Evolutionary conservation across 192 early-diverging fungal genomes (phyloP).

Genomic region (Coemansia reversa): DNA sequence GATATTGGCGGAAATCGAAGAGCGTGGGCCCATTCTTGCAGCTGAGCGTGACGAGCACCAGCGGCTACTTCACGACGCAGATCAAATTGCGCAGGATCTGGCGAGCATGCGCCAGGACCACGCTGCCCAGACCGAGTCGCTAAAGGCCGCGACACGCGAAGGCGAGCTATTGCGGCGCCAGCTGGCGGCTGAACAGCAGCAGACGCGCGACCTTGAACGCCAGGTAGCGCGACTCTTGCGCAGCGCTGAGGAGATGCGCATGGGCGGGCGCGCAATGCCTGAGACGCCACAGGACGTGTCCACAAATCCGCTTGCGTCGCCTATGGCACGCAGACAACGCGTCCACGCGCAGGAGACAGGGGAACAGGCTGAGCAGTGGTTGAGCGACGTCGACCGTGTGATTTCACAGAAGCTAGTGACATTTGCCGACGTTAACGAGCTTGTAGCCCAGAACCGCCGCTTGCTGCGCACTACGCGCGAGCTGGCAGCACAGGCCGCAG

Average conservation of each 20-base stretch:
- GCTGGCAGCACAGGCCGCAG: slow-evolving; percentile 54
- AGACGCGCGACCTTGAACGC: slow-evolving; percentile 57
- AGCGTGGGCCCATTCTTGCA: slow-evolving; percentile 59
- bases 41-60: slow-evolving; percentile 61
- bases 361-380: slow-evolving; percentile 30
- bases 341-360: not conserved
- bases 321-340: slow-evolving; percentile 7
- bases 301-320: slow-evolving; percentile 25
- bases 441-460: slow-evolving; percentile 64
- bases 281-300: slow-evolving; percentile 15
- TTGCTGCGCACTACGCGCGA: slow-evolving; percentile 62
- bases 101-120: slow-evolving; percentile 42
- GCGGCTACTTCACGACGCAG: slow-evolving; percentile 53
- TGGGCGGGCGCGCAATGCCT: slow-evolving; percentile 48
- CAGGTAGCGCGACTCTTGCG: slow-evolving; percentile 60
- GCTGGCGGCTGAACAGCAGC: slow-evolving; percentile 52
- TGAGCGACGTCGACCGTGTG: slow-evolving; percentile 53
- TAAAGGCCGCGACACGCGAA: slow-evolving; percentile 38
- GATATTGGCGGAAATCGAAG: slow-evolving; percentile 61
- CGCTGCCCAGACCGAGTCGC: slow-evolving; percentile 20
- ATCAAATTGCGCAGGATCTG: slow-evolving; percentile 55
- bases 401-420: slow-evolving; percentile 58
- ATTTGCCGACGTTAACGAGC: slow-evolving; percentile 54
- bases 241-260: slow-evolving; percentile 53
- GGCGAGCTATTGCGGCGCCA: slow-evolving; percentile 50